Base-by-base conservation (phyloP, 129 eudicot genomes). In the Saussurea involucrata region DNA sequence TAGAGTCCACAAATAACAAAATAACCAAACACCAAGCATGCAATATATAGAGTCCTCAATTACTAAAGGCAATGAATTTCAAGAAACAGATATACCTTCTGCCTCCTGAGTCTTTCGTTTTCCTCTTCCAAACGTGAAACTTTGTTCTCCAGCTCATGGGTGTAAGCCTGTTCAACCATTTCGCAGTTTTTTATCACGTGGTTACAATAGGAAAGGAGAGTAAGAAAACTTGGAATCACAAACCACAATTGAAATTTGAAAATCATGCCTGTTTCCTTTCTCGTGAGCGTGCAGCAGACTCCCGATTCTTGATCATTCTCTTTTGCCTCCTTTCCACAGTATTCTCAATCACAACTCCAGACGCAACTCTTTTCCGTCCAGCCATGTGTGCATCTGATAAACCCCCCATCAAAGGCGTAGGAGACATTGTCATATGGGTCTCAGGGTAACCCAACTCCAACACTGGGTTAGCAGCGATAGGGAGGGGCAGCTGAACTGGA, bases 131-230 rank as follows among this genome's bases (percentile, higher is more conserved):
- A 86, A 67, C 93, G 98, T 22, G 95, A 82, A 71, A 93, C 89
- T 80, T 93, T 93, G 81, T 87, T 93, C 90, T 93, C 98, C 76
- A 93, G 86, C 84, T 93, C 98, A 73, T 93, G 82, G 5, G 98
- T 93, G 82, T 93, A 93, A 82, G 98, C 98, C 98, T 93, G 83
- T 78, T 25, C 58, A 83, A 24, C 68, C 78, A 78, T 60, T 68
- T 46, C 60, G 11, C 44, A 61, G 58, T 64, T 46, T 60, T 53
- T 36, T 69, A 68, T 44, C 68, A 37, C 80, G 32, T 25, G 24
- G 6, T 27, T n/a, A 80, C 42, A 53, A 53, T 0, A 58, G 28
- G 8, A 7, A n/a, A 55, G 13, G 12, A 13, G 57, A 69, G 12
- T 15, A 15, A 36, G 6, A 80, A 74, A 24, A 72, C 44, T 32